A percentile compares a stretch with the other conserved stretches of the same genome.
Evolutionary conservation across 768 basidiomycete genomes (phyloP).

Genomic region (Phaeolepiota aurea): DNA sequence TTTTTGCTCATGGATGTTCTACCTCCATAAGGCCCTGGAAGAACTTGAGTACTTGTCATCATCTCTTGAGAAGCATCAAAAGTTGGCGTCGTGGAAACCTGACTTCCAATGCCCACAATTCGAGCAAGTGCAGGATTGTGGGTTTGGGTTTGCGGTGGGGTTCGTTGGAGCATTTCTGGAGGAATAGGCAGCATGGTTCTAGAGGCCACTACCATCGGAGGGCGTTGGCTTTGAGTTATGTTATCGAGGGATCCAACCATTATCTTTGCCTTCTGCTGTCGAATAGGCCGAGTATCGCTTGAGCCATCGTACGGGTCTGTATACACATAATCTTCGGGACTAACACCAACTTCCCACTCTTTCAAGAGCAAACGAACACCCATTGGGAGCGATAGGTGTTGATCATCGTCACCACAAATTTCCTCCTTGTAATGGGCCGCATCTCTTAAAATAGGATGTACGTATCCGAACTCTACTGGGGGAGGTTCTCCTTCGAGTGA

Average conservation of each 20-base stretch:
- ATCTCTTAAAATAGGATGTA: conserved; percentile 39
- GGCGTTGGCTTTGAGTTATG: conserved; percentile 14
- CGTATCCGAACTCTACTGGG: conserved; percentile 51
- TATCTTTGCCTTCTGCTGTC: not conserved
- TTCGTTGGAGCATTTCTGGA: conserved; percentile 6
- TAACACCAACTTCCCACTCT: conserved; percentile 56
- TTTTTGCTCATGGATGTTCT: conserved; percentile 42
- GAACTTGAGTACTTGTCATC: conserved; percentile 58
- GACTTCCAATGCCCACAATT: conserved; percentile 7
- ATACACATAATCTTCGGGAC: conserved; percentile 43
- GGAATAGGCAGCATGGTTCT: conserved; percentile 12
- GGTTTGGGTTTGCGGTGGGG: conserved; percentile 6
- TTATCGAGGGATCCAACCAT: not conserved
- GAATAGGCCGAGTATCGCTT: conserved; percentile 3
- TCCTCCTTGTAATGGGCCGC: conserved; percentile 18
- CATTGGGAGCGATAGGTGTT: conserved; percentile 23
- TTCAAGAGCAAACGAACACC: conserved; percentile 58
- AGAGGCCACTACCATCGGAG: conserved; percentile 31
- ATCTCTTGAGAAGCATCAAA: conserved; percentile 27
- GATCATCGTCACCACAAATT: conserved; percentile 7
- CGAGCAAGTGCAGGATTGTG: conserved; percentile 8
- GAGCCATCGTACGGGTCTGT: conserved; percentile 43
- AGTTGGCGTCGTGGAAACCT: not conserved
- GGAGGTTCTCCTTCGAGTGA: conserved; percentile 49
- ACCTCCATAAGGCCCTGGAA: conserved; percentile 68